These are phyloP conservation scores for Phytophthora macrochlamydospora DNA, from an alignment of 352 stramenopile species.

Conservation along the genomic window DNA sequence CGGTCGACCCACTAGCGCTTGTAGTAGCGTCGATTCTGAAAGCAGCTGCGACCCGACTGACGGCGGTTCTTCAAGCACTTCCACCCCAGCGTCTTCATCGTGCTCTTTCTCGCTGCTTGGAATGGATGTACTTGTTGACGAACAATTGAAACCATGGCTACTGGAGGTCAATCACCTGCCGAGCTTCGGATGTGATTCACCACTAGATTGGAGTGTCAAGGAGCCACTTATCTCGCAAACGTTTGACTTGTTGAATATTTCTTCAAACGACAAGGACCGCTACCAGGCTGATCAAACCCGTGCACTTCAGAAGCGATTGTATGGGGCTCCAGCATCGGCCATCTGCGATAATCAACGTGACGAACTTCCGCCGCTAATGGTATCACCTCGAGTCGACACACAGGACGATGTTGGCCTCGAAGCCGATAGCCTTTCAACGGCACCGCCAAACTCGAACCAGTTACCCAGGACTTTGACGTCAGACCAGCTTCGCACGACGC, in stretches of 20 bases:
- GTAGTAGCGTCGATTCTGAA: constrained; percentile 6
- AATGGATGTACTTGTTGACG: constrained; percentile 97
- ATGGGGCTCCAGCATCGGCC: constrained; percentile 32
- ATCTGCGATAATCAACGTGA: constrained; percentile 30
- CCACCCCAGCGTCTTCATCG: constrained; percentile 24
- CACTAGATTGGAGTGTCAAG: constrained; percentile 96
- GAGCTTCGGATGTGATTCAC: constrained; percentile 95
- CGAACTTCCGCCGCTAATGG: constrained; percentile 21
- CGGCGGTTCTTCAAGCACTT: constrained; percentile 11
- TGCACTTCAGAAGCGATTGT: constrained; percentile 66
- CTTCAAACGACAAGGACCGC: constrained; percentile 70
- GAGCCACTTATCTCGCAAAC: constrained; percentile 93
- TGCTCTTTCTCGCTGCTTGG: constrained; percentile 94
- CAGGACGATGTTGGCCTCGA: constrained; percentile 11
- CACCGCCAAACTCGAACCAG: no score
- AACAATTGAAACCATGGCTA: constrained; percentile 94
- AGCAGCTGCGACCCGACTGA: constrained; percentile 6
- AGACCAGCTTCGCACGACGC: constrained; percentile 43
- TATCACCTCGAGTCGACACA: constrained; percentile 12
- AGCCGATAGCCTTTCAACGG: not conserved
- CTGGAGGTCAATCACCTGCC: constrained; percentile 98
- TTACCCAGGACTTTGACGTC: constrained; percentile 17
- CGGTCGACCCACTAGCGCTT: constrained; percentile 25
- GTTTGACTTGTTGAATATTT: constrained; percentile 88
- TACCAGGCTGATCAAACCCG: constrained; percentile 78